Percentiles rank a stretch among this genome's conserved stretches.
phyloP scores from a whole-genome alignment of 2,329 filamentous ascomycete genomes.

The Ophiostoma australiae region DNA sequence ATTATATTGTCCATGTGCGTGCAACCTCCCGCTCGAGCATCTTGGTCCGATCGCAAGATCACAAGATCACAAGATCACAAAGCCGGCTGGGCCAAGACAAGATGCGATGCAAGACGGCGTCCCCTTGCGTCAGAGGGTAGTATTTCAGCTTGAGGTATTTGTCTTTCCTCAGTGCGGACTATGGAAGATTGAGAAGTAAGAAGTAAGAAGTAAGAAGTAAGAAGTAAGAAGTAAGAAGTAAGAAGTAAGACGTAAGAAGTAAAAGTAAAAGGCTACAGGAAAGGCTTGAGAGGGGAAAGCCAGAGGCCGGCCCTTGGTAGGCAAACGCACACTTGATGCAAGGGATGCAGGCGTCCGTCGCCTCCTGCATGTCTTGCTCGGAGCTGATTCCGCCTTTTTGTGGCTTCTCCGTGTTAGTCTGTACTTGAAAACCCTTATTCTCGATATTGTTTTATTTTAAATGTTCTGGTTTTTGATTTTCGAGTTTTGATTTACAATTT shows the following conservation, averaged over 20 bases:
- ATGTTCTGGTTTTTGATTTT: not conserved
- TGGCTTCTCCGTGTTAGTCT: not conserved
- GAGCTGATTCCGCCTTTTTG: conserved; percentile 4
- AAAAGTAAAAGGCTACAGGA: too few relatives aligned
- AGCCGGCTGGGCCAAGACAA: not conserved
- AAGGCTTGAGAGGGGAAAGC: not conserved
- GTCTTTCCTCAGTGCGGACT: not conserved
- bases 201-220: too few relatives aligned
- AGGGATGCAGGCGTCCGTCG: not conserved
- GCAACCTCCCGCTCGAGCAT: not conserved
- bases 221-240: too few relatives aligned
- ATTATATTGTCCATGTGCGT: not conserved
- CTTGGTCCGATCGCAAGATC: not conserved
- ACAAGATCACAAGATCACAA: not conserved
- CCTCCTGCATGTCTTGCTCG: not conserved
- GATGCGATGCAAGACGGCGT: not conserved
- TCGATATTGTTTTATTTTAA: too few relatives aligned
- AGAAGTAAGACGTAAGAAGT: too few relatives aligned
- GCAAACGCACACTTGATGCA: not conserved
- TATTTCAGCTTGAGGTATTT: not conserved
- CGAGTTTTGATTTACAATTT: not conserved
- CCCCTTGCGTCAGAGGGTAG: not conserved
- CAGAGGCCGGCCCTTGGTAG: not conserved
- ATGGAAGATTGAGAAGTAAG: too few relatives aligned
- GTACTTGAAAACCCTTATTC: too few relatives aligned